These are phyloP conservation scores for Naganishia liquefaciens DNA, from an alignment of 1,284 basidiomycete genomes.

Conservation along the genomic window DNA sequence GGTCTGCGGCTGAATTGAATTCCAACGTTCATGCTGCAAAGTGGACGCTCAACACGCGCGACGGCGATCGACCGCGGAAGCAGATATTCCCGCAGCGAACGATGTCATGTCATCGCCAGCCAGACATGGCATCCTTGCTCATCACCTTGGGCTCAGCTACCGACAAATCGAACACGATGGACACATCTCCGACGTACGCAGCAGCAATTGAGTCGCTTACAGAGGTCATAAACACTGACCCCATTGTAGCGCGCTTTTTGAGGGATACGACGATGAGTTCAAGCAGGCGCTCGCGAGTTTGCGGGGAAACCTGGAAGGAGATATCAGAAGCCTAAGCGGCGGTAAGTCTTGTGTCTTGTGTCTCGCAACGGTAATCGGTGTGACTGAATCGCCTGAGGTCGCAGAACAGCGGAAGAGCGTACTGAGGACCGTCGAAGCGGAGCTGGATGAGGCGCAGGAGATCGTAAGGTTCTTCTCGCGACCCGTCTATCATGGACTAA, in stretches of 20 bases:
- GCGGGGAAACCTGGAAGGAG: constrained; percentile 50
- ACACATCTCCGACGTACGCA: constrained; percentile 54
- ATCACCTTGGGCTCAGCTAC: background rate
- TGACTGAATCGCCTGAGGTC: no score
- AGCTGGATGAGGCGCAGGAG: constrained; percentile 97
- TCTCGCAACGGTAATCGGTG: background rate
- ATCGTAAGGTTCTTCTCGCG: constrained; percentile 62
- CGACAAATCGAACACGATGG: constrained; percentile 41
- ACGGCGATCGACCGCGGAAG: constrained; percentile 16
- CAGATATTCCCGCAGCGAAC: background rate
- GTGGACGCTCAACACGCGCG: background rate
- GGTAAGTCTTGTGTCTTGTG: constrained; percentile 41
- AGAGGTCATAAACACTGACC: background rate
- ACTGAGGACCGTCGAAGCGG: constrained; percentile 84
- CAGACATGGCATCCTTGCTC: background rate
- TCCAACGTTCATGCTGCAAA: background rate
- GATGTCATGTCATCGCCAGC: constrained; percentile 10
- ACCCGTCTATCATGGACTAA: background rate
- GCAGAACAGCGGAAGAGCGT: constrained; percentile 76
- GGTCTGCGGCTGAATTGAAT: no score
- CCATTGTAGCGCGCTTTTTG: constrained; percentile 47
- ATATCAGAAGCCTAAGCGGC: constrained; percentile 50
- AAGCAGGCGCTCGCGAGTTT: constrained; percentile 49
- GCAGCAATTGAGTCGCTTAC: background rate
- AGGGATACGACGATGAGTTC: constrained; percentile 55